Base-by-base conservation (phyloP, 2,329 filamentous ascomycete genomes). In the Aspergillus sp. region DNA sequence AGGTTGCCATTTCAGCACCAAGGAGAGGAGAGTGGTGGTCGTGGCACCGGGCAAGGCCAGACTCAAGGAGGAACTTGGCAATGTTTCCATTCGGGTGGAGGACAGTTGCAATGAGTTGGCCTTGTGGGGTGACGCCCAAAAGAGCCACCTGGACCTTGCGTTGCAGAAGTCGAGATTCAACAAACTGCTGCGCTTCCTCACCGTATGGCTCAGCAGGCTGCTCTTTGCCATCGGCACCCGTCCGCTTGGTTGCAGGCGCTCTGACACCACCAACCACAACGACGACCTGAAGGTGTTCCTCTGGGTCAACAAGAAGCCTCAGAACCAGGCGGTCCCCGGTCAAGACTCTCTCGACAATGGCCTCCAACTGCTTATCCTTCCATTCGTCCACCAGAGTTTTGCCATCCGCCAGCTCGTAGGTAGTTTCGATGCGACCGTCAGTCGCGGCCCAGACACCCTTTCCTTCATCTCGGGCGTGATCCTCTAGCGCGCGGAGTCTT, bases 11-110 rank as follows among this genome's bases (percentile, higher is more conserved):
- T 68, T 93, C 90, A 50, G 86, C 80, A 45, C 95, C 95, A 11
- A 99, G 84, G 78, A 97, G 82, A 40, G 92, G 96, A 1, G 93
- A 96, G 79, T 99, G 95, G 77, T 95, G 93, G 75, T 99, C 95
- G 63, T 93, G 92, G 80, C 93, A 98, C 69, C 91, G 86, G 41
- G 93, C 95, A 56, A 98, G 82, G 67, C 95, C 95, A 53, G 92
- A 90, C 68, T 93, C 87, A 45, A 99, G 86, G 44, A 99, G 77
- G 75, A 96, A 96, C 64, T 90, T 91, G 61, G 93, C 91, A 73
- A 99, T 96, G 76, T 92, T 96, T 62, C 95, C 95, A 60, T 88
- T 86, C 27, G 93, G 93, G 77, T 99, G 95, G 64, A 93, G 83
- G 44, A 99, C 83, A 50, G 87, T 86, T 56, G 90, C 95, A 54